Evolutionary conservation across 768 basidiomycete genomes (phyloP).

Genomic region (Cyclocybe cylindracea): DNA sequence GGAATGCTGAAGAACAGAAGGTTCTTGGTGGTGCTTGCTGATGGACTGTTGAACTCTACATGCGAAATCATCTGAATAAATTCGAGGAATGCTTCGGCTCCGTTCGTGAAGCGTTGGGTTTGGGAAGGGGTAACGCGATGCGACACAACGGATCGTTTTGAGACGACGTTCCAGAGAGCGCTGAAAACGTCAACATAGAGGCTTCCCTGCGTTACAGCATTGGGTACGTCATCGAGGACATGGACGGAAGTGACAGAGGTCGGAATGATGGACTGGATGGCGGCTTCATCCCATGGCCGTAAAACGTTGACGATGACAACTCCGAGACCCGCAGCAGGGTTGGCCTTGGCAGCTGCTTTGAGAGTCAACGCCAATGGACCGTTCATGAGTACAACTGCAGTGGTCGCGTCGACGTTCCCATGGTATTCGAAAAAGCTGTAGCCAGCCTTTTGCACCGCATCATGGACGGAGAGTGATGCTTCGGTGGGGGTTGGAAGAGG

Average conservation of each 20-base stretch:
- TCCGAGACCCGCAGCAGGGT: conserved; percentile 51
- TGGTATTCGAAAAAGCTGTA: conserved; percentile 77
- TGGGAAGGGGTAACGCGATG: conserved; percentile 62
- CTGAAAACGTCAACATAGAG: conserved; percentile 76
- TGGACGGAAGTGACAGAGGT: conserved; percentile 57
- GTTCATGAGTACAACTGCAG: conserved; percentile 73
- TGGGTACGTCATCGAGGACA: conserved; percentile 79
- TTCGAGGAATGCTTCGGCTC: conserved; percentile 41
- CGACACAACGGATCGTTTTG: conserved; percentile 45
- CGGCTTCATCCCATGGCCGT: conserved; percentile 76
- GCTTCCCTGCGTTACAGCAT: conserved; percentile 57
- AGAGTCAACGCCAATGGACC: conserved; percentile 72
- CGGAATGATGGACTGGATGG: conserved; percentile 64
- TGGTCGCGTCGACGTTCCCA: conserved; percentile 63
- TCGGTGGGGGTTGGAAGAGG: conserved; percentile 34
- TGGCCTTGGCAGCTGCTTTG: conserved; percentile 44
- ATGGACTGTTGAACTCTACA: conserved; percentile 23
- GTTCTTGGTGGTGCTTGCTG: conserved; percentile 54
- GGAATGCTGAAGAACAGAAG: conserved; percentile 69
- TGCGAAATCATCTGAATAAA: conserved; percentile 39
- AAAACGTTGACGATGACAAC: conserved; percentile 77
- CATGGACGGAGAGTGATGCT: conserved; percentile 35
- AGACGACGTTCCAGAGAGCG: conserved; percentile 44
- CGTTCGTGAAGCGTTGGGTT: conserved; percentile 50
- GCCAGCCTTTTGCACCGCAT: conserved; percentile 56